Percentiles rank a stretch among this genome's conserved stretches.
These are phyloP conservation scores for Phaeosphaeria sp. DNA, from an alignment of 2,329 filamentous ascomycete species.

Conservation along the genomic window DNA sequence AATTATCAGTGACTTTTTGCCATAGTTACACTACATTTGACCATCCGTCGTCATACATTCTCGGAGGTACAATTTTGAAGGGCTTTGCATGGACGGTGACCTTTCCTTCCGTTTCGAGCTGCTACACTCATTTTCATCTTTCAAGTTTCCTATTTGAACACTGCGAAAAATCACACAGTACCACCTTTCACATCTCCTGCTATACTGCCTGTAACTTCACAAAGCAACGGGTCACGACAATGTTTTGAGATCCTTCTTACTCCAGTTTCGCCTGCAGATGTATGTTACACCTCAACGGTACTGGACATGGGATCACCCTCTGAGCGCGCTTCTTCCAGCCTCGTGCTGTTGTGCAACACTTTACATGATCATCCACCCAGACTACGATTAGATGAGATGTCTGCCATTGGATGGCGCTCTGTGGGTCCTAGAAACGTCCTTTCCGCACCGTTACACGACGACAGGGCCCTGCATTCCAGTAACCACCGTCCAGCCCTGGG, in stretches of 20 bases:
- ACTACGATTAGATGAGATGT: background rate
- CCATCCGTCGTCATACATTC: background rate
- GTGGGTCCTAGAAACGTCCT: background rate
- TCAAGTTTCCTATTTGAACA: background rate
- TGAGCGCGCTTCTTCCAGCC: background rate
- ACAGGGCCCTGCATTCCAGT: constrained; percentile 2
- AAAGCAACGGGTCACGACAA: background rate
- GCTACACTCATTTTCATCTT: background rate
- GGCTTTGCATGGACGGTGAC: too few relatives aligned
- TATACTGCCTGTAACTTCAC: background rate
- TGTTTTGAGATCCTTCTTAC: background rate
- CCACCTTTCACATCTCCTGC: background rate
- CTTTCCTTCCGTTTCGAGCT: background rate
- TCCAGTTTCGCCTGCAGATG: background rate
- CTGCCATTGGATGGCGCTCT: background rate
- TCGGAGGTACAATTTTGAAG: too few relatives aligned
- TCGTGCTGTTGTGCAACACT: background rate
- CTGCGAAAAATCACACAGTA: background rate
- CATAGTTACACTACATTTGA: background rate
- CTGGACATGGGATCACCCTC: background rate
- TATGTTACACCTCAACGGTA: background rate
- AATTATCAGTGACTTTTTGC: background rate
- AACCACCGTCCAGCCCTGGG: background rate
- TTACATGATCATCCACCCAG: background rate
- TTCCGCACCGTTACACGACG: background rate